phyloP scores from a whole-genome alignment of 1,284 basidiomycete species.

The Sphagnurus paluster region DNA sequence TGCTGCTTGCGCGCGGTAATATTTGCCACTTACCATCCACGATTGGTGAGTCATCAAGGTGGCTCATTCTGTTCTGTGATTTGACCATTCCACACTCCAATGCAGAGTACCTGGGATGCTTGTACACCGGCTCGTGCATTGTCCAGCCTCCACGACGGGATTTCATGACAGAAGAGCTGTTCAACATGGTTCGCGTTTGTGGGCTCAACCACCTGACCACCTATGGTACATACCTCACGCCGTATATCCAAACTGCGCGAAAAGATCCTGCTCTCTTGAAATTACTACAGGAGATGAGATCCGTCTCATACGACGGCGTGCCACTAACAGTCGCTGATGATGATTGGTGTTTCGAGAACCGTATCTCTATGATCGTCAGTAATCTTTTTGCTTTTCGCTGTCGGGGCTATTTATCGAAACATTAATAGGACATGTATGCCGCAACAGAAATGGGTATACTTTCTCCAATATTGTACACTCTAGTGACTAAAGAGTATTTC shows the following conservation, averaged over 20 bases:
- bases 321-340: slow-evolving; percentile 60
- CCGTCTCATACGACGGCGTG: slow-evolving; percentile 57
- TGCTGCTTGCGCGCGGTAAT: too few species aligned
- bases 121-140: slow-evolving; percentile 70
- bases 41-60: slow-evolving; percentile 54
- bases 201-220: slow-evolving; percentile 70
- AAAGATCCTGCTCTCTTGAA: slow-evolving; percentile 60
- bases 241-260: slow-evolving; percentile 61
- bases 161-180: slow-evolving; percentile 67
- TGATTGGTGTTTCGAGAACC: slow-evolving; percentile 54
- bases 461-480: too few species aligned
- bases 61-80: slow-evolving; percentile 29
- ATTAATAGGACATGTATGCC: too few species aligned
- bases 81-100: slow-evolving; percentile 40
- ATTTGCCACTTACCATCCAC: too few species aligned
- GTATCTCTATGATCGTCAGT: too few species aligned
- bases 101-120: slow-evolving; percentile 66
- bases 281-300: slow-evolving; percentile 51
- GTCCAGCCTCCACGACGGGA: slow-evolving; percentile 64
- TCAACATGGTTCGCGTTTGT: slow-evolving; percentile 67
- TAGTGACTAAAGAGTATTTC: too few species aligned
- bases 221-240: slow-evolving; percentile 65
- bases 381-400: too few species aligned
- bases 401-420: too few species aligned
- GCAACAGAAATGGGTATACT: too few species aligned